Percentiles rank a stretch among this genome's conserved stretches.
These are phyloP conservation scores for Aspergillus unguis DNA, from an alignment of 2,329 filamentous ascomycete genomes.

Conservation along the genomic window DNA sequence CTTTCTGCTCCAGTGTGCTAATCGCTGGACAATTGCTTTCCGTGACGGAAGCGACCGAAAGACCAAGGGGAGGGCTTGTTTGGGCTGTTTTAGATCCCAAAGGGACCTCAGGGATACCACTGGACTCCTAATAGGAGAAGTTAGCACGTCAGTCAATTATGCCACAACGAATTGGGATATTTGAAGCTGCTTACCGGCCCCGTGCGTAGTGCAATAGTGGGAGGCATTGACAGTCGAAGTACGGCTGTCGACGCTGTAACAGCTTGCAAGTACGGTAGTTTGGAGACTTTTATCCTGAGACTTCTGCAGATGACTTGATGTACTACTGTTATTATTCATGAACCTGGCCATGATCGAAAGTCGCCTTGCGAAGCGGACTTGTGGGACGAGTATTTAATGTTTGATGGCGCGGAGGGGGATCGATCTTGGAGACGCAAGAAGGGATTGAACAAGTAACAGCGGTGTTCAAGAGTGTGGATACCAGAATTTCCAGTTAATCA, in stretches of 20 bases:
- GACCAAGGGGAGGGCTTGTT: constrained; percentile 84
- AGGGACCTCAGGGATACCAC: constrained; percentile 94
- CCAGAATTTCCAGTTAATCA: too few species aligned
- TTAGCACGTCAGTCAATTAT: constrained; percentile 5
- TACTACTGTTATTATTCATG: constrained; percentile 72
- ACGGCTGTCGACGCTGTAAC: constrained; percentile 74
- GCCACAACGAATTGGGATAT: not conserved
- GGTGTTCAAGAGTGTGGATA: too few species aligned
- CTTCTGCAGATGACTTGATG: constrained; percentile 59
- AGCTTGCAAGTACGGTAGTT: constrained; percentile 81
- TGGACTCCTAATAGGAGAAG: constrained; percentile 60
- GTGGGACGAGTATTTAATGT: not conserved
- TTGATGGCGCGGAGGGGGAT: not conserved
- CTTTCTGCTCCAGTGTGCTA: constrained; percentile 50
- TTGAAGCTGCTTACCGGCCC: constrained; percentile 60
- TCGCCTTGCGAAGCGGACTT: constrained; percentile 5
- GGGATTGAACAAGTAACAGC: not conserved
- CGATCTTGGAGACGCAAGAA: not conserved
- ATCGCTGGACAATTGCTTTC: constrained; percentile 49
- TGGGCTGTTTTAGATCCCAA: constrained; percentile 81
- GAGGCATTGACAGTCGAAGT: constrained; percentile 72
- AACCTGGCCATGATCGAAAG: constrained; percentile 37
- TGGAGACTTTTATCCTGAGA: constrained; percentile 48
- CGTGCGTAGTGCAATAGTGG: constrained; percentile 94
- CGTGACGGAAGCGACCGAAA: constrained; percentile 62